These are phyloP conservation scores for Thraustotheca clavata DNA, from an alignment of 352 stramenopile species.

Conservation along the genomic window DNA sequence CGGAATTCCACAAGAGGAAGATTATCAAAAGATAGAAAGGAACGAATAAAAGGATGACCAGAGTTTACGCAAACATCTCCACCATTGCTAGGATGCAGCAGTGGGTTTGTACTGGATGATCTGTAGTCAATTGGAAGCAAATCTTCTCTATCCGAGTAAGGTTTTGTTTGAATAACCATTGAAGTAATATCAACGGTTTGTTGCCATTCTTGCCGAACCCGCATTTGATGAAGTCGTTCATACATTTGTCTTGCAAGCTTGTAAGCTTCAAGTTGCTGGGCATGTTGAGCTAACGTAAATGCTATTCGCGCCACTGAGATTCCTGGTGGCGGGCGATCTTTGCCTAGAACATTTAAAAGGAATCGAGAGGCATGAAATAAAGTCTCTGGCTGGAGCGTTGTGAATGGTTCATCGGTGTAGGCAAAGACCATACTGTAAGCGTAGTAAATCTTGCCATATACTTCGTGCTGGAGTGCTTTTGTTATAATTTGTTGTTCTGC, in stretches of 20 bases:
- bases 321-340: constrained; percentile 42
- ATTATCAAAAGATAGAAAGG: constrained; percentile 93
- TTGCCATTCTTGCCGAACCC: constrained; percentile 79
- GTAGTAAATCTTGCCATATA: constrained; percentile 88
- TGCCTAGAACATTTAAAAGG: constrained; percentile 86
- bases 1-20: constrained; percentile 94
- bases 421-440: constrained; percentile 88
- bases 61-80: constrained; percentile 91
- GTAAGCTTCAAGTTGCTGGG: constrained; percentile 85
- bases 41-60: constrained; percentile 91
- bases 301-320: constrained; percentile 88
- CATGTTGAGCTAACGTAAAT: constrained; percentile 91
- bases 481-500: constrained; percentile 23
- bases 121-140: constrained; percentile 92
- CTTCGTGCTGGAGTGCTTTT: constrained; percentile 51
- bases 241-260: constrained; percentile 90
- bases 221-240: constrained; percentile 88
- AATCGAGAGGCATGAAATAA: constrained; percentile 91
- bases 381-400: constrained; percentile 81
- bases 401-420: constrained; percentile 94
- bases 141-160: constrained; percentile 89
- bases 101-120: constrained; percentile 87
- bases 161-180: constrained; percentile 89
- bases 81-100: constrained; percentile 83
- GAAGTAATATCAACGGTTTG: constrained; percentile 85